Evolutionary conservation across 345 rosid species (phyloP).

Genomic region (Dovyalis caffra): DNA sequence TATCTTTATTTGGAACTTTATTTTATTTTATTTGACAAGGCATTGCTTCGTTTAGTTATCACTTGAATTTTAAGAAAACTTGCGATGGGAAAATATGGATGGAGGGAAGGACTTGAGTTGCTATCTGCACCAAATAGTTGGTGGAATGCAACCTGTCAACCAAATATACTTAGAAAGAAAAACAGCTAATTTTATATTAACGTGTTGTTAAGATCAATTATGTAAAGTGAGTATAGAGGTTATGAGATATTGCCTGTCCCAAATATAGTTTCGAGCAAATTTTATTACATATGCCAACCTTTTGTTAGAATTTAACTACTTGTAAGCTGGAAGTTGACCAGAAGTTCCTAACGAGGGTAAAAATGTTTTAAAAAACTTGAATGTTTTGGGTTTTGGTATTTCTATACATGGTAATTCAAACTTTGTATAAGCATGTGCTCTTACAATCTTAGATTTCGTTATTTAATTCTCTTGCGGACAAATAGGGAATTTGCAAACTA

Average conservation of each 20-base stretch:
- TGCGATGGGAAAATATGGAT: slow-evolving; percentile 3
- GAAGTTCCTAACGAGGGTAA: too few species aligned
- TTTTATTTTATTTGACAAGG: background rate
- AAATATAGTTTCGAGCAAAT: too few species aligned
- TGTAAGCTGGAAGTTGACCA: too few species aligned
- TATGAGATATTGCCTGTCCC: background rate
- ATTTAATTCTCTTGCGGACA: too few species aligned
- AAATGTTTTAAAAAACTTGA: too few species aligned
- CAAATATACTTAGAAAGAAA: slow-evolving; percentile 12
- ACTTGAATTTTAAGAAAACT: slow-evolving; percentile 43
- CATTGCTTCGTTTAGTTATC: slow-evolving; percentile 35
- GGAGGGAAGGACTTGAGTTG: slow-evolving; percentile 16
- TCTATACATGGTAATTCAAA: too few species aligned
- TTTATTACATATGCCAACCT: background rate
- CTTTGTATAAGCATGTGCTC: too few species aligned
- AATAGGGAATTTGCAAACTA: too few species aligned
- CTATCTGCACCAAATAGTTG: slow-evolving; percentile 49
- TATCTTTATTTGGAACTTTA: background rate
- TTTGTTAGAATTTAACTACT: background rate
- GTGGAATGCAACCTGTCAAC: slow-evolving; percentile 54
- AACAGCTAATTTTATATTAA: background rate
- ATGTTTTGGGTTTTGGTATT: too few species aligned
- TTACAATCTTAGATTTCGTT: too few species aligned
- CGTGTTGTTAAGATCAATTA: background rate
- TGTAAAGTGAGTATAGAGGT: background rate